phyloP scores from a whole-genome alignment of 2,329 filamentous ascomycete species.

The Aspergillus eucalypticola region DNA sequence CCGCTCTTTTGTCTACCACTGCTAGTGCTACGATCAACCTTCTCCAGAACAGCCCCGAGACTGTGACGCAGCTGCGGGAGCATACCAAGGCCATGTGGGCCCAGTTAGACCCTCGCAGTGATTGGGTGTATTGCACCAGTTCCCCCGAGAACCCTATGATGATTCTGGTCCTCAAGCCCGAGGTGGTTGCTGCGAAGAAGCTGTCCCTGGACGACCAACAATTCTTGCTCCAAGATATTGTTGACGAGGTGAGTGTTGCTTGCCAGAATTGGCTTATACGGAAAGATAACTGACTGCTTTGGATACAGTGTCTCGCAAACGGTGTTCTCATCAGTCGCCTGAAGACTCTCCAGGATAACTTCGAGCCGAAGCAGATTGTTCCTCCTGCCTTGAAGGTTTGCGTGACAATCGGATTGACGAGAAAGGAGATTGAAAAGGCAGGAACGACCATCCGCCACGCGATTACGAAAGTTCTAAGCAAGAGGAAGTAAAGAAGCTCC shows the following conservation, averaged over 20 bases:
- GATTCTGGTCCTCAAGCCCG: slow-evolving; percentile 78
- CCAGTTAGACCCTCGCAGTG: slow-evolving; percentile 87
- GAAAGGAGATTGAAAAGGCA: slow-evolving; percentile 95
- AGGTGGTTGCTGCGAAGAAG: slow-evolving; percentile 71
- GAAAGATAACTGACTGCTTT: slow-evolving; percentile 11
- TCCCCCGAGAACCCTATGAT: slow-evolving; percentile 82
- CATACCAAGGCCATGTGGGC: slow-evolving; percentile 82
- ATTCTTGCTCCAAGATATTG: slow-evolving; percentile 78
- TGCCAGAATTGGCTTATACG: background rate
- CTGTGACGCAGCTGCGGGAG: slow-evolving; percentile 75
- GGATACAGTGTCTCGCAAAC: slow-evolving; percentile 71
- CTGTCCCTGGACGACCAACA: slow-evolving; percentile 77
- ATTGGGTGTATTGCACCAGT: slow-evolving; percentile 86
- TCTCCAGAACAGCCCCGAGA: slow-evolving; percentile 82
- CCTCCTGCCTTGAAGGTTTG: slow-evolving; percentile 89
- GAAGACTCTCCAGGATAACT: slow-evolving; percentile 72
- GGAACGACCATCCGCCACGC: slow-evolving; percentile 85
- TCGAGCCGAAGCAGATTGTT: slow-evolving; percentile 65
- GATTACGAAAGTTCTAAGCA: slow-evolving; percentile 83
- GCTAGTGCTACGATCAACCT: slow-evolving; percentile 87
- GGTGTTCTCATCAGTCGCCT: slow-evolving; percentile 85
- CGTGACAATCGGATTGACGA: slow-evolving; percentile 80
- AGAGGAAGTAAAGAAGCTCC: slow-evolving; percentile 45
- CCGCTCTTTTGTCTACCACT: slow-evolving; percentile 91
- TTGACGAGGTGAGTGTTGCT: slow-evolving; percentile 77